Evolutionary conservation across 257 asterid genomes (phyloP).

Genomic region (Nicotiana noctiflora): DNA sequence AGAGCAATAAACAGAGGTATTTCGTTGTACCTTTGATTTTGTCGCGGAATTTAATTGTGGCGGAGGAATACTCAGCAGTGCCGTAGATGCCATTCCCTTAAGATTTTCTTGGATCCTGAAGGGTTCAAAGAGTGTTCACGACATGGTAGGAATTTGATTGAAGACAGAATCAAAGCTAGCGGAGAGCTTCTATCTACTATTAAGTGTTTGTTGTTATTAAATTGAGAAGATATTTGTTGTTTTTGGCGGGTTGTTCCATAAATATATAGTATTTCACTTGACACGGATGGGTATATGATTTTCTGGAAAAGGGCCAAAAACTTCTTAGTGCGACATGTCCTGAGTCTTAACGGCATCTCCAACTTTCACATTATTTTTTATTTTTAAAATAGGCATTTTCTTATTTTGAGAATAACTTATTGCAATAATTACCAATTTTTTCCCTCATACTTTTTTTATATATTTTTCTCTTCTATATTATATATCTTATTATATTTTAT

Average conservation of each 20-base stretch:
- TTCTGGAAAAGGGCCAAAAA: too few relatives aligned
- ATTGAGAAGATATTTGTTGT: background rate
- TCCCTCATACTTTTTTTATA: too few relatives aligned
- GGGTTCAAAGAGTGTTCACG: background rate
- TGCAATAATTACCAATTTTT: too few relatives aligned
- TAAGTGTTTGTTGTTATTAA: background rate
- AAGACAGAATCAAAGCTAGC: background rate
- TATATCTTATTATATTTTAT: too few relatives aligned
- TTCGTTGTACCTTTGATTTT: constrained; percentile 34
- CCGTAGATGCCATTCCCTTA: constrained; percentile 45
- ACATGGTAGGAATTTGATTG: background rate
- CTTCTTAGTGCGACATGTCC: too few relatives aligned
- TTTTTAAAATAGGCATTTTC: too few relatives aligned
- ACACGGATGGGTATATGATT: background rate
- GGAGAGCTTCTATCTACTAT: background rate
- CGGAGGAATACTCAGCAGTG: constrained; percentile 41
- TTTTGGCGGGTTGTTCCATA: constrained; percentile 7
- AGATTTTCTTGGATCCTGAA: background rate
- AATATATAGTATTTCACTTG: background rate
- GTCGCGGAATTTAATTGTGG: constrained; percentile 29
- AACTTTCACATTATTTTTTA: too few relatives aligned
- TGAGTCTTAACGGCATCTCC: too few relatives aligned
- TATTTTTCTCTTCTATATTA: too few relatives aligned
- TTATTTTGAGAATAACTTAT: too few relatives aligned
- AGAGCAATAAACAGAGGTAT: constrained; percentile 27